phyloP scores from a whole-genome alignment of 2,329 filamentous ascomycete genomes.

The Pezizomycotina sp. region DNA sequence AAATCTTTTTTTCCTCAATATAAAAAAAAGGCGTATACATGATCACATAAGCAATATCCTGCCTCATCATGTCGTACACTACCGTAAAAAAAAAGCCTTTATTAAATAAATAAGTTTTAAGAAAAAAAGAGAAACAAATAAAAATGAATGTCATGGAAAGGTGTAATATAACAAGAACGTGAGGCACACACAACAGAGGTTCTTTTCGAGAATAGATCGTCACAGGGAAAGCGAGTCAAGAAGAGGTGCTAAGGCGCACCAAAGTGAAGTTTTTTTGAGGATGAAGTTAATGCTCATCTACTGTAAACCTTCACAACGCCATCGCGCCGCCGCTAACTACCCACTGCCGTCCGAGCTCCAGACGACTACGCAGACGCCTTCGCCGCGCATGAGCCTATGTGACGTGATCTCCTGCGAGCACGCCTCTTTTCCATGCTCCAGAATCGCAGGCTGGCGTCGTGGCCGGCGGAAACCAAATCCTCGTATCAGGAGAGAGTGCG shows the following conservation, averaged over 20 bases:
- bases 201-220: slow-evolving; percentile 1
- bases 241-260: background rate
- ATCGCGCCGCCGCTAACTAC: slow-evolving; percentile 86
- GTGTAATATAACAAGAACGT: background rate
- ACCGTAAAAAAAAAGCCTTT: too few species aligned
- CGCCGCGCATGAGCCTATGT: slow-evolving; percentile 85
- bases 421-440: slow-evolving; percentile 93
- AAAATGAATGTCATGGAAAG: background rate
- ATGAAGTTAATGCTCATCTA: slow-evolving; percentile 20
- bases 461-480: slow-evolving; percentile 89
- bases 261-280: slow-evolving; percentile 1
- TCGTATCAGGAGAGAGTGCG: slow-evolving; percentile 79
- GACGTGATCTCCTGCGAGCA: slow-evolving; percentile 92
- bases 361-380: slow-evolving; percentile 83
- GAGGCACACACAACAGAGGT: slow-evolving; percentile 1
- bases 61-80: too few species aligned
- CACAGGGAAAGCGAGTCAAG: slow-evolving; percentile 2
- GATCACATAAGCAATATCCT: too few species aligned
- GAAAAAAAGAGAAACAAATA: background rate
- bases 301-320: slow-evolving; percentile 84
- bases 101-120: slow-evolving; percentile 6
- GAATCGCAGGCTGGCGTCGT: slow-evolving; percentile 89
- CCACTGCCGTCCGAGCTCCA: slow-evolving; percentile 95
- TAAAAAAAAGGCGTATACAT: too few species aligned
- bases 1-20: too few species aligned